Evolutionary conservation across 2,329 filamentous ascomycete genomes (phyloP), one percentile per base, ranked within the genome.

Genomic region (Echinosphaeria canescens): DNA sequence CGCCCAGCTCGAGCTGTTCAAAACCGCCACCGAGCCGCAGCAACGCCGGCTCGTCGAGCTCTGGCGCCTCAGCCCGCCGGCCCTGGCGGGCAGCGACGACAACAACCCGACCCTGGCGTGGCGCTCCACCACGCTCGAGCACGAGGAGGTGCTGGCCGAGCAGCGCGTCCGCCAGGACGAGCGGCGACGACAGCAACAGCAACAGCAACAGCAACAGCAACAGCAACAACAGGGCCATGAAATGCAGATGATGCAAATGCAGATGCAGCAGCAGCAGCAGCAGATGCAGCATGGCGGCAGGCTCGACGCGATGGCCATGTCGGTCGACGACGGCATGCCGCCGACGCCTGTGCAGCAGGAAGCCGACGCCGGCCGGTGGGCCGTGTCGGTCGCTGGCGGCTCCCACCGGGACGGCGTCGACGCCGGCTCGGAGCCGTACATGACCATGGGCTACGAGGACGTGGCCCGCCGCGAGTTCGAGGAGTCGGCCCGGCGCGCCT

Each of bases 41-140:
- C 68, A 74, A 40, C 51, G 71, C 30, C 67, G 79, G 13, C 59
- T 92, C 11, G 57, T 91, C 22, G 75, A 91, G 44, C 66, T 91
- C 11, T 92, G 82, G 82, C 71, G 68, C 31, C 80, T 84, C 36
- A 79, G 69, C 30, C 78, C 78, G 13, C 76, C 75, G 0, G 62
- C 56, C 23, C 78, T 78, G 13, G 76, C 75, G 0, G 62, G 56
- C 23, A 64, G 62, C 33, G 53, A 47, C 31, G 54, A 52, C 26
- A 59, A 62, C 28, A 63, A 66, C 34, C 53, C 58, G 3, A 50
- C 56, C 8, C 42, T 67, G 8, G 56, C 60, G 4, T 62, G 57
- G 57, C 55, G 46, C 33, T 56, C 44, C 39, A 65, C 60, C 1
- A 59, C 52, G 1, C 37, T 69, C 12, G 58, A 64, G 36, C 57